Percentiles rank a stretch among this genome's conserved stretches.
These are phyloP conservation scores for Lophium mytilinum DNA, from an alignment of 495 filamentous ascomycete species.

Conservation along the genomic window DNA sequence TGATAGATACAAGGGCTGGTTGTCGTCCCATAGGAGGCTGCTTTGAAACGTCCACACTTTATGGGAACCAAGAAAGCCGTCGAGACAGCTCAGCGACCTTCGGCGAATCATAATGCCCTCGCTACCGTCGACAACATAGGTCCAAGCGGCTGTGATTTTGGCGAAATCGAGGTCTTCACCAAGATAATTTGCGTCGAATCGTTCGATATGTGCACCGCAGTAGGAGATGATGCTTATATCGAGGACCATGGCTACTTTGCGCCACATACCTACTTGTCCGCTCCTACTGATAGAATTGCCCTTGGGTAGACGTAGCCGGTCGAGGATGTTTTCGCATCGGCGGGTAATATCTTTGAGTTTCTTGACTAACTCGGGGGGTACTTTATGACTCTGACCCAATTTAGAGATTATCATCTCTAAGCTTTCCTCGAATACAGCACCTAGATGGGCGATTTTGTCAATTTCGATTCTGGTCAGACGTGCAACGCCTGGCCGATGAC, in stretches of 20 bases:
- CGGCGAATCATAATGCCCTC: conserved; percentile 12
- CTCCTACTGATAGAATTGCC: too few relatives aligned
- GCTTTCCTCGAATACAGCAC: neutral
- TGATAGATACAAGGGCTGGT: conserved; percentile 2
- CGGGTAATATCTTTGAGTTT: neutral
- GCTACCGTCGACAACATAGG: conserved; percentile 9
- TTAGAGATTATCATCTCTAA: neutral
- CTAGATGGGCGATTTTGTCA: neutral
- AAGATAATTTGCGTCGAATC: conserved; percentile 6
- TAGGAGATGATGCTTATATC: conserved; percentile 9
- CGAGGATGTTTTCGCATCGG: conserved; percentile 1
- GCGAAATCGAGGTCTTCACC: conserved; percentile 7
- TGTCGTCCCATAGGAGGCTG: neutral
- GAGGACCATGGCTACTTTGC: conserved; percentile 1
- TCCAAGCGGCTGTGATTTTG: conserved; percentile 11
- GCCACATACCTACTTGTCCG: conserved; percentile 1
- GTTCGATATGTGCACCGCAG: conserved; percentile 8
- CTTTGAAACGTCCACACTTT: conserved; percentile 8
- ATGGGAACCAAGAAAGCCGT: neutral
- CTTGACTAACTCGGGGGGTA: neutral
- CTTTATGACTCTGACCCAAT: neutral
- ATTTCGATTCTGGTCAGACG: neutral
- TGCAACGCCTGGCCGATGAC: neutral
- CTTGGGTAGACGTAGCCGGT: neutral
- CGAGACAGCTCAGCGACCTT: conserved; percentile 4